Conservation (phyloP, 352 stramenopile species). For the Phytopythium cucurbitacearum region DNA sequence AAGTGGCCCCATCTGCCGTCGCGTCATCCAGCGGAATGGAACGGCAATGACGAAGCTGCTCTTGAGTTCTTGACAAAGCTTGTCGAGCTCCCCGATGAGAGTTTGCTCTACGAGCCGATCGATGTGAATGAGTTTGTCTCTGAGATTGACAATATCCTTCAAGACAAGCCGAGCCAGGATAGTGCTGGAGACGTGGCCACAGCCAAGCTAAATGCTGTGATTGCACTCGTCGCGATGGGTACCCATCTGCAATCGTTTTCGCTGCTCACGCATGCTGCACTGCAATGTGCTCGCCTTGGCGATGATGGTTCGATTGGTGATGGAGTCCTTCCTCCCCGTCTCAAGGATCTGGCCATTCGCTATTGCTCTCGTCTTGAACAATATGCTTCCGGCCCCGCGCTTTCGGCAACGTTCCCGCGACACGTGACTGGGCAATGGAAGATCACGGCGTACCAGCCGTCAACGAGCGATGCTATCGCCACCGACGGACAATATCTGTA, state of each 20-base stretch:
- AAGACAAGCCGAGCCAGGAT: too few species aligned
- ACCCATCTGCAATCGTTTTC: constrained; percentile 68
- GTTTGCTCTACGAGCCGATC: constrained; percentile 67
- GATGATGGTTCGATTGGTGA: background rate
- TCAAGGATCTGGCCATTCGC: constrained; percentile 10
- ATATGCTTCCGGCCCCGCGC: constrained; percentile 1
- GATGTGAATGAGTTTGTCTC: constrained; percentile 38
- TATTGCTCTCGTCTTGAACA: background rate
- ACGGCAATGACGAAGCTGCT: constrained; percentile 22
- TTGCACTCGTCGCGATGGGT: constrained; percentile 26
- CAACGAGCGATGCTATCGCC: constrained; percentile 64
- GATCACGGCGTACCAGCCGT: constrained; percentile 52
- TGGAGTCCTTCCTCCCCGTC: too few species aligned
- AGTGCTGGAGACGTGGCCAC: too few species aligned
- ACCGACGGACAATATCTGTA: constrained; percentile 70
- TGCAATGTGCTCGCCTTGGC: constrained; percentile 25
- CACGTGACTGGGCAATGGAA: constrained; percentile 64
- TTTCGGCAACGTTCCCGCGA: constrained; percentile 55
- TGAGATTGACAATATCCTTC: constrained; percentile 8
- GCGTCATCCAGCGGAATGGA: constrained; percentile 48
- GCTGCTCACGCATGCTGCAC: constrained; percentile 33
- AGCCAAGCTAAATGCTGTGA: too few species aligned
- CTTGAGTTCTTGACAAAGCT: constrained; percentile 49
- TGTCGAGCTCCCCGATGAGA: constrained; percentile 43
- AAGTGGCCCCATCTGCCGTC: constrained; percentile 72